Evolutionary conservation across 352 stramenopile species (phyloP).

Genomic region (Phytophthora citricola): DNA sequence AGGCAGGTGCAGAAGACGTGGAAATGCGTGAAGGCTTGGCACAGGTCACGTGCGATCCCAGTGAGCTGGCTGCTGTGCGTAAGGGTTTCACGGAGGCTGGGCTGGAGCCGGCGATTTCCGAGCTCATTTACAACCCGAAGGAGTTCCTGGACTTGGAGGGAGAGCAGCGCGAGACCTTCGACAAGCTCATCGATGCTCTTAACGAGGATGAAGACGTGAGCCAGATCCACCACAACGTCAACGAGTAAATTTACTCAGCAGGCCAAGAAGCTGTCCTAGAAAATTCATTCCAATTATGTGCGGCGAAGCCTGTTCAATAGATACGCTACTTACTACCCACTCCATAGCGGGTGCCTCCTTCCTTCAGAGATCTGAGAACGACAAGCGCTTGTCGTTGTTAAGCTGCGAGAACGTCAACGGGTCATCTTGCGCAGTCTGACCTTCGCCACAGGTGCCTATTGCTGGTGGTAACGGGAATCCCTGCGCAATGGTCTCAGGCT

Average conservation of each 20-base stretch:
- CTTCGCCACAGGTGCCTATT: conserved; percentile 9
- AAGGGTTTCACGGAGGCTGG: conserved; percentile 59
- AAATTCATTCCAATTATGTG: conserved; percentile 12
- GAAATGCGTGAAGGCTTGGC: conserved; percentile 67
- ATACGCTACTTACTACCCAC: conserved; percentile 46
- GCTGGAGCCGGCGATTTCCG: conserved; percentile 69
- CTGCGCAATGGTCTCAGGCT: conserved; percentile 9
- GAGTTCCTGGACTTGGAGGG: conserved; percentile 70
- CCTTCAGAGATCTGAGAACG: conserved; percentile 46
- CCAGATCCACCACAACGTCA: conserved; percentile 86
- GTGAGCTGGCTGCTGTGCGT: conserved; percentile 65
- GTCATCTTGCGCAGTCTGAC: conserved; percentile 19
- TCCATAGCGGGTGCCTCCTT: conserved; percentile 21
- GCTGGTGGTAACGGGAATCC: conserved; percentile 15
- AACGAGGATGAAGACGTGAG: conserved; percentile 85
- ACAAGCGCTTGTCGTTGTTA: conserved; percentile 43
- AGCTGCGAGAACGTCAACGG: conserved; percentile 46
- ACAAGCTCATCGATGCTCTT: conserved; percentile 79
- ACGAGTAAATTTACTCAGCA: conserved; percentile 47
- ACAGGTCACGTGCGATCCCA: conserved; percentile 78
- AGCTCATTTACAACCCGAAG: conserved; percentile 87
- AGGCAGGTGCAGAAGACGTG: conserved; percentile 76
- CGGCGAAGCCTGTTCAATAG: conserved; percentile 40
- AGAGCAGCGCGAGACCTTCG: conserved; percentile 66
- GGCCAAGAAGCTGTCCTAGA: too few relatives aligned